Percentiles rank a stretch among this genome's conserved stretches.
phyloP scores from a whole-genome alignment of 139 green algal species.

The Chara braunii region DNA sequence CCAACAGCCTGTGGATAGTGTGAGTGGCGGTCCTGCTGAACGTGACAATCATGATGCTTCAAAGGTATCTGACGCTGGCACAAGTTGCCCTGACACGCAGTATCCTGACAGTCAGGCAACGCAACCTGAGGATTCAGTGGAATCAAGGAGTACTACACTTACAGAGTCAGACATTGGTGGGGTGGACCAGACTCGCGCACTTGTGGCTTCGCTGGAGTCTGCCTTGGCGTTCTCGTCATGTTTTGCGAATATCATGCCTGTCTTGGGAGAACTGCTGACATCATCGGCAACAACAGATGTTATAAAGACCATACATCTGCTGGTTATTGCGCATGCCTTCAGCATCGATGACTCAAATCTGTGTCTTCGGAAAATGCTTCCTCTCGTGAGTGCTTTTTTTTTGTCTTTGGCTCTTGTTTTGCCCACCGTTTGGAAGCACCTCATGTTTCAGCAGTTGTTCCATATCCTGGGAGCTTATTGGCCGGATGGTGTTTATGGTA shows the following conservation, averaged over 20 bases:
- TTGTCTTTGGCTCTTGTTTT: no score
- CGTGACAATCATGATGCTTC: no score
- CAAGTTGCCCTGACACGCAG: no score
- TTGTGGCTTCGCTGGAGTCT: conserved; percentile 65
- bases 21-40: no score
- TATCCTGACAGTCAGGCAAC: not conserved
- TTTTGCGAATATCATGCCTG: conserved; percentile 28
- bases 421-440: no score
- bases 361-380: conserved; percentile 56
- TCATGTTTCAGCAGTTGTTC: no score
- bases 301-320: conserved; percentile 61
- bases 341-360: conserved; percentile 41
- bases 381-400: conserved; percentile 34
- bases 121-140: not conserved
- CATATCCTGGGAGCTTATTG: no score
- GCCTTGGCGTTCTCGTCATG: conserved; percentile 52
- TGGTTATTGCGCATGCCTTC: conserved; percentile 64
- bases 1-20: no score
- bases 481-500: no score
- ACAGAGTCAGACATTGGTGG: no score
- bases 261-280: conserved; percentile 60
- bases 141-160: not conserved
- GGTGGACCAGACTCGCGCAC: conserved; percentile 35
- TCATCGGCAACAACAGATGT: conserved; percentile 53
- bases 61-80: no score